These are phyloP conservation scores for Biscogniauxia sp. DNA, from an alignment of 2,329 filamentous ascomycete genomes.

Conservation along the genomic window DNA sequence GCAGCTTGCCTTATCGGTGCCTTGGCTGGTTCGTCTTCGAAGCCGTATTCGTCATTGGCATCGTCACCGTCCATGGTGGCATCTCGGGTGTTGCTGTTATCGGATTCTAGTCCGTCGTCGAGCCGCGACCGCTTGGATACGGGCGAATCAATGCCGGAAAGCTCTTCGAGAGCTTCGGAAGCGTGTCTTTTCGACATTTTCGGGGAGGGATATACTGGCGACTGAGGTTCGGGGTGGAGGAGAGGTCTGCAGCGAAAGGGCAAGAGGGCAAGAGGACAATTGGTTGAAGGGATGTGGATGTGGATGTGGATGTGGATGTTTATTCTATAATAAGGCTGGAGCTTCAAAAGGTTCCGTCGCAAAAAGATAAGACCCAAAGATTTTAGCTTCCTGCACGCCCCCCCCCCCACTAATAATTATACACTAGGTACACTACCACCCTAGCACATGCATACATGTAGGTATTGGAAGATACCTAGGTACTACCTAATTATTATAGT, in stretches of 20 bases:
- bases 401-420: conserved; percentile 6
- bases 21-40: conserved; percentile 36
- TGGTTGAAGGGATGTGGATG: no score
- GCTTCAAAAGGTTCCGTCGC: neutral
- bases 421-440: no score
- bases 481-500: no score
- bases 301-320: neutral
- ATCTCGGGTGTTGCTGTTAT: conserved; percentile 32
- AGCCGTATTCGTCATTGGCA: conserved; percentile 38
- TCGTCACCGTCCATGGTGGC: conserved; percentile 23
- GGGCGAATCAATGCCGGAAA: conserved; percentile 53
- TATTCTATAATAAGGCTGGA: neutral
- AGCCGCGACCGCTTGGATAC: conserved; percentile 57
- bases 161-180: conserved; percentile 58
- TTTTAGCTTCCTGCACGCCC: neutral
- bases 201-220: no score
- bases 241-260: no score
- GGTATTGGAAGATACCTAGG: no score
- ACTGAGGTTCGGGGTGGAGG: neutral
- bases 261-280: neutral
- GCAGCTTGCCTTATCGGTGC: conserved; percentile 68
- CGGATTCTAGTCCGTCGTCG: conserved; percentile 42
- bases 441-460: no score
- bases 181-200: conserved; percentile 56
- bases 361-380: neutral